A percentile compares a stretch with the other conserved stretches of the same genome.
Evolutionary conservation across 768 basidiomycete species (phyloP).

Genomic region (Grammothele lineata): DNA sequence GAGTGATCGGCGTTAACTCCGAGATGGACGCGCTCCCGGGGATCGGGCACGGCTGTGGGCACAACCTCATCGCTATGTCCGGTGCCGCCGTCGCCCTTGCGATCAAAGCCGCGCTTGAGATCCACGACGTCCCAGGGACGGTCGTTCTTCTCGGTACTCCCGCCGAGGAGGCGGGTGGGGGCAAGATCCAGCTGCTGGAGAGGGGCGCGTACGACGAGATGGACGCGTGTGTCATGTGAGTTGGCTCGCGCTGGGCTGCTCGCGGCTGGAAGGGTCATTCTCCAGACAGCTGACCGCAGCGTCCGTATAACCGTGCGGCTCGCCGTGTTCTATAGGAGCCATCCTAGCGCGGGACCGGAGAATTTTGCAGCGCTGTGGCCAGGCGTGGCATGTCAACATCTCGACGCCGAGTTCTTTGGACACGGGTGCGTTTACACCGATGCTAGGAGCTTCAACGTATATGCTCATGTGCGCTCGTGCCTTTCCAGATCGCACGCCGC

Average conservation of each 20-base stretch:
- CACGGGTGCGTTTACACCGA: conserved; percentile 47
- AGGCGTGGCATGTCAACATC: conserved; percentile 58
- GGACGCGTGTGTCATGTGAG: conserved; percentile 75
- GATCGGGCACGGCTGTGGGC: conserved; percentile 68
- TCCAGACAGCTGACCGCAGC: no score
- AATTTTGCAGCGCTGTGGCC: conserved; percentile 48
- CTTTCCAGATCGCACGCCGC: conserved; percentile 71
- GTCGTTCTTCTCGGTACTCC: conserved; percentile 77
- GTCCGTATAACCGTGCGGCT: not conserved
- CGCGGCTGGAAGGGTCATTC: no score
- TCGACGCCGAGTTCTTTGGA: conserved; percentile 71
- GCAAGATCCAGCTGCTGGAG: conserved; percentile 71
- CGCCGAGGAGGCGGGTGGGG: conserved; percentile 76
- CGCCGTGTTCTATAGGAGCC: conserved; percentile 50
- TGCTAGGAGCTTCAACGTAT: not conserved
- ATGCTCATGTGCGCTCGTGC: no score
- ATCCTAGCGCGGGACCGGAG: conserved; percentile 56
- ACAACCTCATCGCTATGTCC: conserved; percentile 78
- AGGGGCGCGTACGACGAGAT: conserved; percentile 76
- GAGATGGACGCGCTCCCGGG: conserved; percentile 66
- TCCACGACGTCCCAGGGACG: conserved; percentile 59
- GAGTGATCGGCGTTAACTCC: conserved; percentile 72
- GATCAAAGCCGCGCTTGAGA: conserved; percentile 62
- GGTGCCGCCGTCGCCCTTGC: conserved; percentile 74
- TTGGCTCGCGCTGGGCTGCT: not conserved